These are phyloP conservation scores for Penicillium coprophilum DNA, from an alignment of 495 filamentous ascomycete species.

Conservation along the genomic window DNA sequence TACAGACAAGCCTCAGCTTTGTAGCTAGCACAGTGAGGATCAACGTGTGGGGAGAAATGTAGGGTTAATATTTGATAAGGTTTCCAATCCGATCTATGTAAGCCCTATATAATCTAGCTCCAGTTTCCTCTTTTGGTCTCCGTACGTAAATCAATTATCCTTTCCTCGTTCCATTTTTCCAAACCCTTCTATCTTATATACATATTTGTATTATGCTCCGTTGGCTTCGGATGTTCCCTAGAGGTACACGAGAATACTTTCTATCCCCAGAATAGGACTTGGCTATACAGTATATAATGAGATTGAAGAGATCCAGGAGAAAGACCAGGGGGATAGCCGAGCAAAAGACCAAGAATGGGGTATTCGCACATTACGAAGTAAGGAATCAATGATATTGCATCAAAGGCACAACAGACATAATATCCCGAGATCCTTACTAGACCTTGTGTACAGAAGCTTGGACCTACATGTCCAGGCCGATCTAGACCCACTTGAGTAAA, in stretches of 20 bases:
- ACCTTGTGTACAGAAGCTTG: not conserved
- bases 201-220: no score
- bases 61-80: not conserved
- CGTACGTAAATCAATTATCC: not conserved
- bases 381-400: not conserved
- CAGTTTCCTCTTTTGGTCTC: not conserved
- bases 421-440: not conserved
- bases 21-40: not conserved
- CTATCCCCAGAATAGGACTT: no score
- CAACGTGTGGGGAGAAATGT: not conserved
- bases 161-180: no score
- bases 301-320: not conserved
- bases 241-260: no score
- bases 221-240: no score
- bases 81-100: not conserved
- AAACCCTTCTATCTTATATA: no score
- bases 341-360: not conserved
- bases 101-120: not conserved
- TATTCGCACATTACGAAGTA: not conserved
- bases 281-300: no score
- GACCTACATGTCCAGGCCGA: conserved; percentile 6
- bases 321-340: not conserved
- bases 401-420: not conserved
- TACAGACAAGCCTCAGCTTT: not conserved
- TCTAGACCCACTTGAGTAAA: conserved; percentile 9